Conservation (phyloP, 148 eudicot genomes). For the Rhododendron molle region DNA sequence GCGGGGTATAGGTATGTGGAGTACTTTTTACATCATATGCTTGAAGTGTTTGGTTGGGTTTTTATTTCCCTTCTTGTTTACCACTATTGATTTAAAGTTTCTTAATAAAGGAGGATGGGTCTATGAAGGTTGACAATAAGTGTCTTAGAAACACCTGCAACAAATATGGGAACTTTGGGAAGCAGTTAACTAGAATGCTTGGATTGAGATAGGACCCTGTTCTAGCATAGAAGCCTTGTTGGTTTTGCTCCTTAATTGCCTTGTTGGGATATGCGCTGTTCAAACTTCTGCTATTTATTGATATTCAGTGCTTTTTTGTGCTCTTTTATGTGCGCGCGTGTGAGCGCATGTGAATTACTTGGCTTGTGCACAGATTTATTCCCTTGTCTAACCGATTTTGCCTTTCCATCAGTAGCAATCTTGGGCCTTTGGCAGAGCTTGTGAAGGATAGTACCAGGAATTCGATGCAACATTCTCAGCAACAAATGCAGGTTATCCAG, state of each 20-base stretch:
- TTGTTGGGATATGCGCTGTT: not conserved
- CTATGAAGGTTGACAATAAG: not conserved
- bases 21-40: not conserved
- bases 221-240: not conserved
- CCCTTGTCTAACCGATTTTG: constrained; percentile 14
- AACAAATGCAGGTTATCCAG: constrained; percentile 54
- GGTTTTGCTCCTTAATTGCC: not conserved
- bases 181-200: not conserved
- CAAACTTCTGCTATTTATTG: not conserved
- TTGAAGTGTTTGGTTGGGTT: constrained; percentile 11
- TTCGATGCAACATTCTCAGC: constrained; percentile 50
- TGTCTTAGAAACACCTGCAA: not conserved
- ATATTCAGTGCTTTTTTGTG: not conserved
- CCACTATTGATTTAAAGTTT: not conserved
- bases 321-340: not conserved
- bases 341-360: not conserved
- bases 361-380: not conserved
- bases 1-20: constrained; percentile 65
- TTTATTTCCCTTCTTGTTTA: not conserved
- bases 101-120: not conserved
- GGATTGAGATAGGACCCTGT: not conserved
- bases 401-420: constrained; percentile 46
- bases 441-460: constrained; percentile 66
- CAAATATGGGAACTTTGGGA: not conserved
- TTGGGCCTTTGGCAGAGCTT: constrained; percentile 59